These are phyloP conservation scores for Vitis labrusca DNA, from an alignment of 164 flowering plant genomes.

Conservation along the genomic window DNA sequence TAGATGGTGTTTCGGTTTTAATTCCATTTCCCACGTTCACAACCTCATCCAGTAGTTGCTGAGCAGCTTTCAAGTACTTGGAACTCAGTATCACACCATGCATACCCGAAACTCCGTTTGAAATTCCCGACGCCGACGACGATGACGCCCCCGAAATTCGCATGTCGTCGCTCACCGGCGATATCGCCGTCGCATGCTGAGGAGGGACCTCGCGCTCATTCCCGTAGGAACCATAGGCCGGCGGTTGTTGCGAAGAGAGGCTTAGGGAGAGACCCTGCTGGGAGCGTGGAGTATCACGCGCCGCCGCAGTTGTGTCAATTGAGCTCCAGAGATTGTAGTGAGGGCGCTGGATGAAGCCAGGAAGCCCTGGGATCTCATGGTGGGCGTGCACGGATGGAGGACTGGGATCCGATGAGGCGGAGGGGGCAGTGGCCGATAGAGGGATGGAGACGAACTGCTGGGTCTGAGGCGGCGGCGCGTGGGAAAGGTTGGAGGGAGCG, in stretches of 20 bases:
- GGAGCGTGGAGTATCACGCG: constrained; percentile 47
- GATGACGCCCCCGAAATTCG: constrained; percentile 48
- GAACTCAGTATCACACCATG: constrained; percentile 78
- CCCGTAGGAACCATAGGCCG: constrained; percentile 29
- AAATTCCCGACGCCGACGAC: constrained; percentile 61
- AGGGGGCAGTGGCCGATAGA: constrained; percentile 19
- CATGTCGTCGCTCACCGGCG: constrained; percentile 38
- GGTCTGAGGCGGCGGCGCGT: constrained; percentile 33
- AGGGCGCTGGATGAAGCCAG: constrained; percentile 54
- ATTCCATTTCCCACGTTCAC: constrained; percentile 66
- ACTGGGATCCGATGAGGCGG: constrained; percentile 21
- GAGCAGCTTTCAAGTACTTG: constrained; percentile 88
- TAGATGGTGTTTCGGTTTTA: constrained; percentile 27
- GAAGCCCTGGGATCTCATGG: constrained; percentile 44
- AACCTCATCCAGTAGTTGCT: constrained; percentile 84
- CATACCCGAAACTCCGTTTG: constrained; percentile 58
- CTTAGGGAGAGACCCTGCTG: constrained; percentile 78
- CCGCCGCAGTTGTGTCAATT: constrained; percentile 33
- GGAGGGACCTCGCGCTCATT: constrained; percentile 25
- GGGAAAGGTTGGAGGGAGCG: constrained; percentile 13
- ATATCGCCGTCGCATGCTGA: constrained; percentile 25
- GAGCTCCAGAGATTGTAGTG: constrained; percentile 61
- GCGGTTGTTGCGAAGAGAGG: constrained; percentile 75
- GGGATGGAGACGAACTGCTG: constrained; percentile 73
- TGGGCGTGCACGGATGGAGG: constrained; percentile 23